Percentiles rank a stretch among this genome's conserved stretches.
Conservation (phyloP, 805 yeast genomes). For the Zygosaccharomyces bailii region DNA sequence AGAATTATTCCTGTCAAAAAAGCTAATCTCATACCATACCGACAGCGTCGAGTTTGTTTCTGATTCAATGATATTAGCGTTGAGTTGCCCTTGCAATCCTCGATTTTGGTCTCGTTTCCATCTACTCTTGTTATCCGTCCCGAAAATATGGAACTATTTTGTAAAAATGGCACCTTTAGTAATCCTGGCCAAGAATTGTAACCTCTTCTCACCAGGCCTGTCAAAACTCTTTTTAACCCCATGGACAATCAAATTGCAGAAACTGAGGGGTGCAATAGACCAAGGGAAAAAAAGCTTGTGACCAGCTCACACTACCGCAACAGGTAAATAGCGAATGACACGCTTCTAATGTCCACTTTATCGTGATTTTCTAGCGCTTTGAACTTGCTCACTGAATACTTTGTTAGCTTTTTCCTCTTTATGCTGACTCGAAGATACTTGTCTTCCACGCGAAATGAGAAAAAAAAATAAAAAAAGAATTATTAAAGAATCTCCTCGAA, state of each 20-base stretch:
- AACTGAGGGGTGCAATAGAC: not conserved
- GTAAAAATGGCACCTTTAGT: not conserved
- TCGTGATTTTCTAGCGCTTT: too few relatives aligned
- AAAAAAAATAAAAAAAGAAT: not conserved
- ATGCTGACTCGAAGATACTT: not conserved
- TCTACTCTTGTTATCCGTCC: not conserved
- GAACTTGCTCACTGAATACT: not conserved
- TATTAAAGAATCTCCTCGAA: not conserved
- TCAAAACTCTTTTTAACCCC: constrained; percentile 12
- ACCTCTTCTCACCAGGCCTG: constrained; percentile 5
- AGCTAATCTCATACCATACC: constrained; percentile 2
- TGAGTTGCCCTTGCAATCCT: not conserved
- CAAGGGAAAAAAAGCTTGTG: not conserved
- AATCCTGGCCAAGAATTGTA: constrained; percentile 1
- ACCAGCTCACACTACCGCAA: not conserved
- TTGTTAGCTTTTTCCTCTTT: not conserved
- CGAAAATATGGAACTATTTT: not conserved
- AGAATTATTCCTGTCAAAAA: constrained; percentile 22
- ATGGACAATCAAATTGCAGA: constrained; percentile 2
- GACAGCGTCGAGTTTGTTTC: constrained; percentile 4
- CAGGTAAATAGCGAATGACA: not conserved
- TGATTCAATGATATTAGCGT: constrained; percentile 4
- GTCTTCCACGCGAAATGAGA: not conserved
- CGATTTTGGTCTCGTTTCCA: not conserved
- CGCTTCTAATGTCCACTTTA: not conserved